Percentiles rank a stretch among this genome's conserved stretches.
These are phyloP conservation scores for Melanomma pulvis-pyrius DNA, from an alignment of 495 filamentous ascomycete genomes.

Conservation along the genomic window DNA sequence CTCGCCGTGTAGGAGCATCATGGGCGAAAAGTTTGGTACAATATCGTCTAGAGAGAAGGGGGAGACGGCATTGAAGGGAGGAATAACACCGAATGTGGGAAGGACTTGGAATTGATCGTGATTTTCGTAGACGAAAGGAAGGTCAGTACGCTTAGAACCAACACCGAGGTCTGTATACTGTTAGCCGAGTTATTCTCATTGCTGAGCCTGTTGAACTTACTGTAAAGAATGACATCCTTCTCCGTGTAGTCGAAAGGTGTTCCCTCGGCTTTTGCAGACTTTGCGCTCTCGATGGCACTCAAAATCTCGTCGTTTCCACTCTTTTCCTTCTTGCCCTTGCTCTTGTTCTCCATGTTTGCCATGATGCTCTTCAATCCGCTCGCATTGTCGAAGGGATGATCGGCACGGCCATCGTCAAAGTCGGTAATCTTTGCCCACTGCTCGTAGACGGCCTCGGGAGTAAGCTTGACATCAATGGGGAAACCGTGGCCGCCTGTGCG, in stretches of 20 bases:
- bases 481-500: constrained; percentile 88
- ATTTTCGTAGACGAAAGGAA: constrained; percentile 87
- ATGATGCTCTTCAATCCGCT: constrained; percentile 85
- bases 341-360: constrained; percentile 84
- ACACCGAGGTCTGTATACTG: constrained; percentile 68
- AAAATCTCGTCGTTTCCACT: constrained; percentile 54
- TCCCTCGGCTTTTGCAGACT: constrained; percentile 69
- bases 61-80: constrained; percentile 79
- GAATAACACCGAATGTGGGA: constrained; percentile 93
- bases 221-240: constrained; percentile 90
- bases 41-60: constrained; percentile 83
- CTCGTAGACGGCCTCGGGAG: constrained; percentile 80
- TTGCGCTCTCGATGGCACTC: constrained; percentile 74
- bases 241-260: constrained; percentile 82
- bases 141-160: constrained; percentile 89
- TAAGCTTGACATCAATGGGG: constrained; percentile 83
- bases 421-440: constrained; percentile 78
- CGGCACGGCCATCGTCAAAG: constrained; percentile 88
- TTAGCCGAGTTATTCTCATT: constrained; percentile 11
- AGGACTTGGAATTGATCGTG: constrained; percentile 87
- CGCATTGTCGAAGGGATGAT: constrained; percentile 78
- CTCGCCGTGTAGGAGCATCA: constrained; percentile 99
- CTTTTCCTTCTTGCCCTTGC: constrained; percentile 42
- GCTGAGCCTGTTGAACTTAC: constrained; percentile 37
- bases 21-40: constrained; percentile 92